Evolutionary conservation across 2,329 filamentous ascomycete genomes (phyloP).

Genomic region (Bipolaris zeicola): DNA sequence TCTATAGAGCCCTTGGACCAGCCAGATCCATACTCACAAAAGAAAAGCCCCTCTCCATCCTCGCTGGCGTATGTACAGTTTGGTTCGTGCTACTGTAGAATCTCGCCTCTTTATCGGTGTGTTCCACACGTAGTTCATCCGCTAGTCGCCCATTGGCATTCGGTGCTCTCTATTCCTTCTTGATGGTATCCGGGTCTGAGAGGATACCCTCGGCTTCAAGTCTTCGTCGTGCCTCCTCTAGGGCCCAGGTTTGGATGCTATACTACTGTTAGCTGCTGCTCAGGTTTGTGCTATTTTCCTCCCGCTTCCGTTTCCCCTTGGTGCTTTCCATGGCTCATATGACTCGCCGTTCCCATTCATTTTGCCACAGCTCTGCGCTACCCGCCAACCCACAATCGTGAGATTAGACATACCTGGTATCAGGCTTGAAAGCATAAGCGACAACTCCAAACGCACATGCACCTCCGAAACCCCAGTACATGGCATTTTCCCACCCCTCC

Average conservation of each 20-base stretch:
- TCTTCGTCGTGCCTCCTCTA: slow-evolving; percentile 93
- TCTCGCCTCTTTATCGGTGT: not conserved
- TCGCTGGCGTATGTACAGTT: slow-evolving; percentile 14
- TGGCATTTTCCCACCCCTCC: slow-evolving; percentile 93
- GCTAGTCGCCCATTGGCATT: not conserved
- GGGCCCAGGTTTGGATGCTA: slow-evolving; percentile 99
- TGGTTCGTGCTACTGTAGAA: slow-evolving; percentile 7
- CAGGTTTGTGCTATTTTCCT: not conserved
- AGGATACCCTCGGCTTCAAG: slow-evolving; percentile 96
- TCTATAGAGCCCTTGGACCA: slow-evolving; percentile 14
- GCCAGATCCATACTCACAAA: slow-evolving; percentile 16
- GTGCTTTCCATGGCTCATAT: not conserved
- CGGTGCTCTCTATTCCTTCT: slow-evolving; percentile 45
- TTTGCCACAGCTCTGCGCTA: not conserved
- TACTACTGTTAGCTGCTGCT: slow-evolving; percentile 24
- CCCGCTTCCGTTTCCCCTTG: not conserved
- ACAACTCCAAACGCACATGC: slow-evolving; percentile 74
- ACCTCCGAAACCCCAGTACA: slow-evolving; percentile 83
- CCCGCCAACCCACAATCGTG: not conserved
- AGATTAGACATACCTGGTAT: slow-evolving; percentile 84
- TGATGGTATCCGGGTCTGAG: slow-evolving; percentile 70
- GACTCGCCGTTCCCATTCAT: not conserved
- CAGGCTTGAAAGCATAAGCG: slow-evolving; percentile 94
- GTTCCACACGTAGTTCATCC: not conserved
- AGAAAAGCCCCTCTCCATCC: slow-evolving; percentile 7